A percentile compares a stretch with the other conserved stretches of the same genome.
These are phyloP conservation scores for Globomyces pollinis-pini DNA, from an alignment of 192 early-diverging fungal species.

Conservation along the genomic window DNA sequence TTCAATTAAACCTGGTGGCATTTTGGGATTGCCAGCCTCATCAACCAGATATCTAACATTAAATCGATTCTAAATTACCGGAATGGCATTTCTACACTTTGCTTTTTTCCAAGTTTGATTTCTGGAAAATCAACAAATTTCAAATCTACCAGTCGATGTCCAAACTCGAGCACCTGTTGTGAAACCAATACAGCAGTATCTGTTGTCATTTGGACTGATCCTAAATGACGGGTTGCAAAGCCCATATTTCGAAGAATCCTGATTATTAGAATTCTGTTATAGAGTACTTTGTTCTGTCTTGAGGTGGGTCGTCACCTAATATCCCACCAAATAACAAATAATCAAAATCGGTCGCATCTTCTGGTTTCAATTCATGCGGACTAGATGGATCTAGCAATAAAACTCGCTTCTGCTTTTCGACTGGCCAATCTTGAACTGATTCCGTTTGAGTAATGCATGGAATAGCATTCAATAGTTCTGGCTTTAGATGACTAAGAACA, in stretches of 20 bases:
- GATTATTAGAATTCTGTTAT: conserved; percentile 43
- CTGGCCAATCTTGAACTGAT: conserved; percentile 19
- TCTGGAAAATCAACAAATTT: conserved; percentile 68
- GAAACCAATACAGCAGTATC: conserved; percentile 74
- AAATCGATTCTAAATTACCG: no score
- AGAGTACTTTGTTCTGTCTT: conserved; percentile 39
- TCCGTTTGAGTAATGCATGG: conserved; percentile 19
- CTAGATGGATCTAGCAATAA: conserved; percentile 68
- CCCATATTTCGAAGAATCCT: conserved; percentile 53
- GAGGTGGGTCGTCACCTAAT: conserved; percentile 47
- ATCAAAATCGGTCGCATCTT: conserved; percentile 59
- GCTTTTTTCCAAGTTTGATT: conserved; percentile 55
- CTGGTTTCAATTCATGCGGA: conserved; percentile 44
- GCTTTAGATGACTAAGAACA: conserved; percentile 52
- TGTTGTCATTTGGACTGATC: conserved; percentile 76
- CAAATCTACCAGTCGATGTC: conserved; percentile 53
- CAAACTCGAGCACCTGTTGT: conserved; percentile 55
- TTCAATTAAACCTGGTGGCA: conserved; percentile 70
- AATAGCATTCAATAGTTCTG: conserved; percentile 32
- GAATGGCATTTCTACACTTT: conserved; percentile 75
- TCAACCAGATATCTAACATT: conserved; percentile 65
- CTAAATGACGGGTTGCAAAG: conserved; percentile 64
- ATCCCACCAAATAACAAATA: conserved; percentile 82
- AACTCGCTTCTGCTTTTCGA: conserved; percentile 44
- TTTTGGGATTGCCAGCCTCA: conserved; percentile 35